Conservation (phyloP, 179 eudicot species). For the Carnegiea gigantea region DNA sequence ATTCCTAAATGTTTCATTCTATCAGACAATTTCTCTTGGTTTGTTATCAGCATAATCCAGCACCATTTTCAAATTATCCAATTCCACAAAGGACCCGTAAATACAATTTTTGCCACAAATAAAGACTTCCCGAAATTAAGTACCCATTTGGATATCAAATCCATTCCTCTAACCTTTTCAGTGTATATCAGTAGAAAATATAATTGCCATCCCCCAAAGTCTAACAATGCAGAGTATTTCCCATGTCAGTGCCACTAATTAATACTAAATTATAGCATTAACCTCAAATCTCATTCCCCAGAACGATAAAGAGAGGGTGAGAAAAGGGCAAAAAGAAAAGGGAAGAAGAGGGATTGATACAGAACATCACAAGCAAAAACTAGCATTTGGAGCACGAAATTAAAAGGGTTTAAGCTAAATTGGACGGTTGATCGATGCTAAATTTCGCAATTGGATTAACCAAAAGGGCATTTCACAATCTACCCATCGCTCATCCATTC, state of each 20-base stretch:
- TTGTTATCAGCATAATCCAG: not conserved
- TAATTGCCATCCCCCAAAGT: too few relatives aligned
- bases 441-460: not conserved
- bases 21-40: not conserved
- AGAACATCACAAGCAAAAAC: too few relatives aligned
- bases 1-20: not conserved
- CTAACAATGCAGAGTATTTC: too few relatives aligned
- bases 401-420: not conserved
- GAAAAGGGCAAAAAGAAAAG: too few relatives aligned
- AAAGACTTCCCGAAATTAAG: too few relatives aligned
- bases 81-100: not conserved
- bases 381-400: not conserved
- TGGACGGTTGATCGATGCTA: not conserved
- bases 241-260: too few relatives aligned
- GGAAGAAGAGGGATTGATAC: too few relatives aligned
- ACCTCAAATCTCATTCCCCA: too few relatives aligned
- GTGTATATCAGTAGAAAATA: not conserved
- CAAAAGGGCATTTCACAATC: not conserved
- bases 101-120: not conserved
- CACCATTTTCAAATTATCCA: not conserved
- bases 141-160: not conserved
- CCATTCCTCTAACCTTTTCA: not conserved
- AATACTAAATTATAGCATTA: too few relatives aligned
- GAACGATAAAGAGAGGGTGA: too few relatives aligned
- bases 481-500: not conserved